These are phyloP conservation scores for Ascosphaera apis DNA, from an alignment of 2,329 filamentous ascomycete species.

Conservation along the genomic window DNA sequence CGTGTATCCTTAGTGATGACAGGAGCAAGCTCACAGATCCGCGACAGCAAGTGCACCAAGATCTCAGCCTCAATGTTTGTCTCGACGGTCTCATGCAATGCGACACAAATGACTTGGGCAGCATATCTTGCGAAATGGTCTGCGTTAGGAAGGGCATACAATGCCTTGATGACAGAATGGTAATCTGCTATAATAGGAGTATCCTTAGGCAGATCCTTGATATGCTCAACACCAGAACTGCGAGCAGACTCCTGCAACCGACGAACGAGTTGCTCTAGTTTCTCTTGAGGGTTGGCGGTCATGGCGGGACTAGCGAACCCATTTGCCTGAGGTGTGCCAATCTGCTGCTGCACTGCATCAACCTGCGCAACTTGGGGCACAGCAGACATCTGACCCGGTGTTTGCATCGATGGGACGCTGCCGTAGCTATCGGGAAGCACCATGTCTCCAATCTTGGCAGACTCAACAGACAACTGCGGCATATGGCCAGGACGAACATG, in stretches of 20 bases:
- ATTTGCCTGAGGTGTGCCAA: conserved; percentile 29
- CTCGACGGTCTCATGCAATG: conserved; percentile 31
- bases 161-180: conserved; percentile 30
- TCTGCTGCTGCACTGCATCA: conserved; percentile 15
- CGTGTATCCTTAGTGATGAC: conserved; percentile 30
- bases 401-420: conserved; percentile 36
- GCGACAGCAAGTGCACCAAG: conserved; percentile 35
- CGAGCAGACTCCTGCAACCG: conserved; percentile 34
- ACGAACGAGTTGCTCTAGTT: conserved; percentile 29
- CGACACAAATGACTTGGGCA: conserved; percentile 32
- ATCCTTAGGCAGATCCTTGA: conserved; percentile 32
- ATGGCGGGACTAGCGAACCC: conserved; percentile 29
- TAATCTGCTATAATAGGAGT: conserved; percentile 34
- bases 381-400: conserved; percentile 37
- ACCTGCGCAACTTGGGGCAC: conserved; percentile 32
- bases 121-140: conserved; percentile 32
- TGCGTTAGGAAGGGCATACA: conserved; percentile 31
- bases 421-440: conserved; percentile 38
- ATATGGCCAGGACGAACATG: conserved; percentile 47
- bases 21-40: conserved; percentile 38
- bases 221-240: conserved; percentile 32
- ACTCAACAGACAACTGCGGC: conserved; percentile 34
- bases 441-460: conserved; percentile 36
- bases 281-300: conserved; percentile 27
- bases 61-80: conserved; percentile 38